Evolutionary conservation across 1,284 basidiomycete genomes (phyloP).

Genomic region (Papiliotrema fonsecae): DNA sequence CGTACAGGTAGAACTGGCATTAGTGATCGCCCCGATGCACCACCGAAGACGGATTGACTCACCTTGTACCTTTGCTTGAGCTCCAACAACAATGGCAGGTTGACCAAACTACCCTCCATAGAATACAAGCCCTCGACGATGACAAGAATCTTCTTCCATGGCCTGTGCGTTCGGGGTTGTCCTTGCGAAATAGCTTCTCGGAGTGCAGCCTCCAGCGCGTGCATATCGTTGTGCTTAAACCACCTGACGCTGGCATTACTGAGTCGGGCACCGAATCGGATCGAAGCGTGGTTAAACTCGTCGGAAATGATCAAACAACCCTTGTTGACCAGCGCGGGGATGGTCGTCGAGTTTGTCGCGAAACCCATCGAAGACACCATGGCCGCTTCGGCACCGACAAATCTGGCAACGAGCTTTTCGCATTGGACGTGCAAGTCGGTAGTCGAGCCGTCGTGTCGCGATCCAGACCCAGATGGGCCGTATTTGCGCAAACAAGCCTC

Average conservation of each 20-base stretch:
- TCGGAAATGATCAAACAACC: conserved; percentile 96
- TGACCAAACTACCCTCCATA: conserved; percentile 93
- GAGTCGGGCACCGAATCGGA: conserved; percentile 85
- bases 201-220: conserved; percentile 71
- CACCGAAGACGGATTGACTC: conserved; percentile 12
- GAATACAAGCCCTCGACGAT: conserved; percentile 95
- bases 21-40: neutral
- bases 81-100: conserved; percentile 76
- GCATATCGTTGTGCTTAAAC: conserved; percentile 98
- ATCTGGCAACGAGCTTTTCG: conserved; percentile 84
- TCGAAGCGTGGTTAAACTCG: conserved; percentile 94
- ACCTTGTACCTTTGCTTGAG: conserved; percentile 97
- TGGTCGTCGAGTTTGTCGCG: conserved; percentile 93
- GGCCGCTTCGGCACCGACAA: conserved; percentile 83
- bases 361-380: conserved; percentile 95
- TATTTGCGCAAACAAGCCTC: conserved; percentile 73
- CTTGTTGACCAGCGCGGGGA: conserved; percentile 85
- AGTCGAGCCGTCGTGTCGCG: conserved; percentile 76
- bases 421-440: conserved; percentile 76
- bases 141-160: conserved; percentile 97
- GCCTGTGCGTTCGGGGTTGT: conserved; percentile 92
- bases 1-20: conserved; percentile 82
- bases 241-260: conserved; percentile 84
- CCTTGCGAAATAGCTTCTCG: conserved; percentile 94
- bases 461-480: conserved; percentile 71